These are phyloP conservation scores for Calonectria henricotiae DNA, from an alignment of 2,329 filamentous ascomycete species.

Conservation along the genomic window DNA sequence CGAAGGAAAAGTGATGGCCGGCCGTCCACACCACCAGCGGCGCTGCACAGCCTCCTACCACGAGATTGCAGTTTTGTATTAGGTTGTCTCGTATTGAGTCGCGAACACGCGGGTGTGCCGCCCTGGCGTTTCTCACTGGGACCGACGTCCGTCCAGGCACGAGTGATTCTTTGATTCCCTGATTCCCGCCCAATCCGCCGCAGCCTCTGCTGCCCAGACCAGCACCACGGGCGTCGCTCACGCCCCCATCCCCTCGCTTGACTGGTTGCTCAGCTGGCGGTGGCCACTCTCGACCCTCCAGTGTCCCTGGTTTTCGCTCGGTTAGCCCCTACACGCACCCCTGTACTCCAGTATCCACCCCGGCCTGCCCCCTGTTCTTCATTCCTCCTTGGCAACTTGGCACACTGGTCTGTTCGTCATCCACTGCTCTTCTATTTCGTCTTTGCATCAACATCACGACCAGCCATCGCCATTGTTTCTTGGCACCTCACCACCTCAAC, in stretches of 20 bases:
- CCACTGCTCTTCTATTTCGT: conserved; percentile 40
- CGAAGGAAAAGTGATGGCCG: not conserved
- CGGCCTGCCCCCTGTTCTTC: conserved; percentile 37
- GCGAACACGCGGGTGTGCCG: conserved; percentile 13
- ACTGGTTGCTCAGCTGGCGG: conserved; percentile 16
- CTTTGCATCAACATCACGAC: conserved; percentile 46
- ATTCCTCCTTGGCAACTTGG: conserved; percentile 51
- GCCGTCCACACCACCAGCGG: not conserved
- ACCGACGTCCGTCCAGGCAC: conserved; percentile 19
- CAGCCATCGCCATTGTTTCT: conserved; percentile 39
- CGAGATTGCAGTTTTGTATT: conserved; percentile 24
- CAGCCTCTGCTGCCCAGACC: conserved; percentile 23
- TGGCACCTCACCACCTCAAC: conserved; percentile 28
- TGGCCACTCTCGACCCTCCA: not conserved
- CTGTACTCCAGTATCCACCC: conserved; percentile 15
- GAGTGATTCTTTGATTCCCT: conserved; percentile 8
- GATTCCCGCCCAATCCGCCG: conserved; percentile 29
- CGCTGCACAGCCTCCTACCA: conserved; percentile 23
- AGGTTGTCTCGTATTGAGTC: conserved; percentile 35
- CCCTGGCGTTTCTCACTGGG: conserved; percentile 28
- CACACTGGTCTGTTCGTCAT: conserved; percentile 37
- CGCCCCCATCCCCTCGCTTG: conserved; percentile 6
- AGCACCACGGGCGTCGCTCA: conserved; percentile 13
- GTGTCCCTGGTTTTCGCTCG: conserved; percentile 20
- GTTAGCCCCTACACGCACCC: conserved; percentile 30